A percentile compares a stretch with the other conserved stretches of the same genome.
Evolutionary conservation across 495 filamentous ascomycete genomes (phyloP).

Genomic region (Thozetella sp.): DNA sequence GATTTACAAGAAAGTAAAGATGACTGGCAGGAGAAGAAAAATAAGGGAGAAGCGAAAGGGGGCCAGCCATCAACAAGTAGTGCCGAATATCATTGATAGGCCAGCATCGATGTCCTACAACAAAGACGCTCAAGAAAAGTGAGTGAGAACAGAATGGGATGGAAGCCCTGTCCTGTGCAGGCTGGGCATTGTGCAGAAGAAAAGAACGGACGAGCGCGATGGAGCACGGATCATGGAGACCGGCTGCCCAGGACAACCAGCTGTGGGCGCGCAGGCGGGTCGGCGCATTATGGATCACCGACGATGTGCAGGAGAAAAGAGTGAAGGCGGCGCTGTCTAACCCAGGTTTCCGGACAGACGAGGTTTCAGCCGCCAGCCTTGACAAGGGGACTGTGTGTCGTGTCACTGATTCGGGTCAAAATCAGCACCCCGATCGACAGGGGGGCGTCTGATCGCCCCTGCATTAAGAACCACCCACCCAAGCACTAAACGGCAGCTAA

Average conservation of each 20-base stretch:
- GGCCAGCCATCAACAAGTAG: background rate
- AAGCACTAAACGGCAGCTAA: background rate
- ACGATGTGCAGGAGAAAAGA: constrained; percentile 1
- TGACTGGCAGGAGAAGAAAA: background rate
- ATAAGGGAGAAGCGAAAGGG: background rate
- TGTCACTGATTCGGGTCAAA: background rate
- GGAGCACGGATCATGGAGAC: background rate
- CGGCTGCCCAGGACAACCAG: background rate
- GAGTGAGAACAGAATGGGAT: background rate
- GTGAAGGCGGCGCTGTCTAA: background rate
- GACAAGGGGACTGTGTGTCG: background rate
- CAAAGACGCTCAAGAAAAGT: background rate
- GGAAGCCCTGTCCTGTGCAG: background rate
- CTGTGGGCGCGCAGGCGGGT: background rate
- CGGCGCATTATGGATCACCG: constrained; percentile 1
- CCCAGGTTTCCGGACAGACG: constrained; percentile 2
- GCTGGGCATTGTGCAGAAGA: background rate
- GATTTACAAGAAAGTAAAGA: constrained; percentile 2
- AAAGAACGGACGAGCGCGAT: background rate
- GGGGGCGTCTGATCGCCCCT: background rate
- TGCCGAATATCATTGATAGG: background rate
- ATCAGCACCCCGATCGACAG: background rate
- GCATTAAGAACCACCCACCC: background rate
- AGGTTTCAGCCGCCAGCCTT: background rate
- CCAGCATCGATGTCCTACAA: background rate